Percentiles rank a stretch among this genome's conserved stretches.
phyloP scores from a whole-genome alignment of 2,329 filamentous ascomycete species.

The Botrytis byssoidea region DNA sequence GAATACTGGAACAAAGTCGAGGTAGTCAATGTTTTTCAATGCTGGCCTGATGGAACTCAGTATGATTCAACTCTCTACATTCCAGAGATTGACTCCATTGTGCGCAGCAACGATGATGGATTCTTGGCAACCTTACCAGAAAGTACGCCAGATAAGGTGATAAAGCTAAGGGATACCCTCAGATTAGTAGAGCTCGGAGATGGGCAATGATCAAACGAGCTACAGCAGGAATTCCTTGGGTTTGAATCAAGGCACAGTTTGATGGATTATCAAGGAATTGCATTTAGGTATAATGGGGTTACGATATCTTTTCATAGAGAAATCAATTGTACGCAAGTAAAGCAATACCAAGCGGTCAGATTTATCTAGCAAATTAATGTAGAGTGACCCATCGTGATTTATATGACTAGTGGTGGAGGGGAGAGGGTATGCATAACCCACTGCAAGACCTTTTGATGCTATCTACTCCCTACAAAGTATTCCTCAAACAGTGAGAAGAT shows the following conservation, averaged over 20 bases:
- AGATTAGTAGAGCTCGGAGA: not conserved
- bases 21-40: not conserved
- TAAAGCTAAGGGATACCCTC: not conserved
- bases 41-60: not conserved
- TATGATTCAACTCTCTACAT: not conserved
- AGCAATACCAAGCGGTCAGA: not conserved
- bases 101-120: not conserved
- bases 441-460: not conserved
- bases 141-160: not conserved
- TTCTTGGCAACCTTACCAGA: not conserved
- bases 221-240: not conserved
- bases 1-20: not conserved
- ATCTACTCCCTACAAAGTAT: not conserved
- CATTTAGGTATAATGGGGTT: not conserved
- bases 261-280: not conserved
- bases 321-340: not conserved
- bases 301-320: not conserved
- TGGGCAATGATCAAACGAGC: not conserved
- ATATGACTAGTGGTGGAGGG: not conserved
- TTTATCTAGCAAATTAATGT: not conserved
- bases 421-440: not conserved
- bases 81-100: not conserved
- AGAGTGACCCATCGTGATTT: not conserved
- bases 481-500: not conserved
- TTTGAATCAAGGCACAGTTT: no score